Percentiles rank a stretch among this genome's conserved stretches.
Conservation (phyloP, 1,139 yeast species). For the Kodamaea sp. region DNA sequence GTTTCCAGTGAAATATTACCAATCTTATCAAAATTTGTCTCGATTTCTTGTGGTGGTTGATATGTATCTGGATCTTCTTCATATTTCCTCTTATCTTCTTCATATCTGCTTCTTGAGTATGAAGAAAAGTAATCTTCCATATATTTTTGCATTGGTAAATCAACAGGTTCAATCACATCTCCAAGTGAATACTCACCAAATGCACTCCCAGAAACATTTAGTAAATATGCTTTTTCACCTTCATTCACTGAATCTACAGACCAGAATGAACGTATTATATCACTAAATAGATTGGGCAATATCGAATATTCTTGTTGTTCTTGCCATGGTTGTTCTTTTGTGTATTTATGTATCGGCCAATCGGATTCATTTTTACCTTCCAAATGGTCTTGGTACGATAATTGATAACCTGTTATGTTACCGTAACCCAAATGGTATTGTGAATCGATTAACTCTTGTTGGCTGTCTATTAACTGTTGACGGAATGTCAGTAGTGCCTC, state of each 20-base stretch:
- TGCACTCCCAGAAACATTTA: constrained; percentile 49
- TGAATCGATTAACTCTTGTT: constrained; percentile 34
- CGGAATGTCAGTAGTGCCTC: constrained; percentile 28
- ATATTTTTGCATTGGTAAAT: constrained; percentile 41
- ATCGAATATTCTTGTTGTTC: constrained; percentile 54
- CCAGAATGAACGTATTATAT: constrained; percentile 50
- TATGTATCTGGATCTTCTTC: constrained; percentile 28
- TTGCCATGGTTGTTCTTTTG: constrained; percentile 44
- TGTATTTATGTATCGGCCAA: constrained; percentile 54
- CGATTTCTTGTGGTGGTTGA: constrained; percentile 15
- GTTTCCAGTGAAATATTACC: constrained; percentile 27
- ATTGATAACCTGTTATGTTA: constrained; percentile 67
- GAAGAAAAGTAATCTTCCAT: constrained; percentile 33
- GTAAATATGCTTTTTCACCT: constrained; percentile 33
- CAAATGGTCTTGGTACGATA: constrained; percentile 56
- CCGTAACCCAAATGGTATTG: constrained; percentile 57
- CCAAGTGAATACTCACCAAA: constrained; percentile 41
- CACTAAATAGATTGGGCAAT: constrained; percentile 56
- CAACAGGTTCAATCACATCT: constrained; percentile 11
- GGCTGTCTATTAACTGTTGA: constrained; percentile 28
- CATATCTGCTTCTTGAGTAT: constrained; percentile 23
- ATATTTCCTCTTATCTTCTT: constrained; percentile 23
- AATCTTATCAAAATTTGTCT: constrained; percentile 13
- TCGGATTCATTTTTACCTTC: constrained; percentile 42
- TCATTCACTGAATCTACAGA: constrained; percentile 19